Percentiles rank a stretch among this genome's conserved stretches.
These are phyloP conservation scores for Chaetomiaceae sp. DNA, from an alignment of 2,329 filamentous ascomycete species.

Conservation along the genomic window DNA sequence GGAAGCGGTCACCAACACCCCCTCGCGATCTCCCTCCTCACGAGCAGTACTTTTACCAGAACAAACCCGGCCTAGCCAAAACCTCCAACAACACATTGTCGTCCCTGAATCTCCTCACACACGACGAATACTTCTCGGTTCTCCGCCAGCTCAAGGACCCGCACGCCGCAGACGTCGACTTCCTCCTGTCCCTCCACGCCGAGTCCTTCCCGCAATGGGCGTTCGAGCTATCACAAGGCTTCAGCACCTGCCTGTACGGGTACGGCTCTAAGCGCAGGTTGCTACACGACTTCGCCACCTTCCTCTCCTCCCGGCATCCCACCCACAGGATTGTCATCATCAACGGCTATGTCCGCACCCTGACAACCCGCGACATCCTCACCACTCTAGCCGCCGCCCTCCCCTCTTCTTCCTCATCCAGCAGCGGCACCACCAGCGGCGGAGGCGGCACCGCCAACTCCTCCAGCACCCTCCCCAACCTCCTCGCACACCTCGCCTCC, in stretches of 20 bases:
- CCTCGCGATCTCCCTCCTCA: constrained; percentile 78
- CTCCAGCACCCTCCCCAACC: constrained; percentile 58
- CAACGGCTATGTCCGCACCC: constrained; percentile 72
- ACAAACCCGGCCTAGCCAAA: constrained; percentile 71
- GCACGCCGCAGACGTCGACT: constrained; percentile 63
- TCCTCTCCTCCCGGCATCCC: constrained; percentile 47
- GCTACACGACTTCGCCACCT: constrained; percentile 66
- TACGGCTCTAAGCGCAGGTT: constrained; percentile 83
- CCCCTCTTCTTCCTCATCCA: constrained; percentile 36
- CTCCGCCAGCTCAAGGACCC: constrained; percentile 59
- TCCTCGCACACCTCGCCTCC: constrained; percentile 56
- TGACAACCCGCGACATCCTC: constrained; percentile 63
- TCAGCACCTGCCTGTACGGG: constrained; percentile 86
- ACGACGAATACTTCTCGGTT: constrained; percentile 82
- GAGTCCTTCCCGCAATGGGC: constrained; percentile 86
- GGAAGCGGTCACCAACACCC: constrained; percentile 68
- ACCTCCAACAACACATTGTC: constrained; percentile 83
- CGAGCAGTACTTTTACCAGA: constrained; percentile 91
- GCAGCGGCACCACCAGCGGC: constrained; percentile 52
- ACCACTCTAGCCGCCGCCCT: constrained; percentile 61
- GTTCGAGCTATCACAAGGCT: constrained; percentile 81
- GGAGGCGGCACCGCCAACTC: constrained; percentile 44
- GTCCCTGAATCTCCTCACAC: constrained; percentile 69
- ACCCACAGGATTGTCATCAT: constrained; percentile 67
- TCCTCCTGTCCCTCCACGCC: constrained; percentile 67